A percentile compares a stretch with the other conserved stretches of the same genome.
phyloP scores from a whole-genome alignment of 805 yeast genomes.

The Candida adriatica region DNA sequence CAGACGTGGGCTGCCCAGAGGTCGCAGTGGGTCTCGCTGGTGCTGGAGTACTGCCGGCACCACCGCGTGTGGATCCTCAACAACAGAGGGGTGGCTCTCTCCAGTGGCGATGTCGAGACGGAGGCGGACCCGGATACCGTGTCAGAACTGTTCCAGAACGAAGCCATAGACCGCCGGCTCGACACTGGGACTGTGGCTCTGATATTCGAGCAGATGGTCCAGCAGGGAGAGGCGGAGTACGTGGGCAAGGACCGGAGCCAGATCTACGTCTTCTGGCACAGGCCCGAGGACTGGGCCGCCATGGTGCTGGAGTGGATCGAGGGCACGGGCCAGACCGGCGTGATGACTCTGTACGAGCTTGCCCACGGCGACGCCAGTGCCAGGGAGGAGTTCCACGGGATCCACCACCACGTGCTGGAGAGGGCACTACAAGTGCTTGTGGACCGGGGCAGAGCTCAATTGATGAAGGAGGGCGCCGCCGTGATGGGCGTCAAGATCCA shows the following conservation, averaged over 20 bases:
- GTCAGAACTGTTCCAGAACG: conserved; percentile 40
- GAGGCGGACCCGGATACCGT: conserved; percentile 4
- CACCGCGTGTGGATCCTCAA: conserved; percentile 50
- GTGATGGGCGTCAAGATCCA: conserved; percentile 72
- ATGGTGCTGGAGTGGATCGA: conserved; percentile 65
- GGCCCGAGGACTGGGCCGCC: conserved; percentile 63
- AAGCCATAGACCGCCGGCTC: conserved; percentile 43
- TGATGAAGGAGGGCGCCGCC: conserved; percentile 61
- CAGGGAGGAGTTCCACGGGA: conserved; percentile 52
- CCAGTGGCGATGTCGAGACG: conserved; percentile 12
- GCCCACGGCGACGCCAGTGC: conserved; percentile 53
- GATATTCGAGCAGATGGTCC: conserved; percentile 52
- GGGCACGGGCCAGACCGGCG: conserved; percentile 69
- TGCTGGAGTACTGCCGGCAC: conserved; percentile 53
- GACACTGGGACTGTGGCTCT: conserved; percentile 47
- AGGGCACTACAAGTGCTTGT: conserved; percentile 51
- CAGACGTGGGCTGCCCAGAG: conserved; percentile 73
- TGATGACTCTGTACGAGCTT: conserved; percentile 78
- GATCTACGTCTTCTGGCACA: conserved; percentile 53
- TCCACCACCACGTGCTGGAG: conserved; percentile 51
- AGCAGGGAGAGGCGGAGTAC: conserved; percentile 51
- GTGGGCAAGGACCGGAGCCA: conserved; percentile 33
- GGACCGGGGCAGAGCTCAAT: conserved; percentile 64
- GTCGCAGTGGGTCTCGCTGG: conserved; percentile 65
- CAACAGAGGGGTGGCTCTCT: conserved; percentile 25